Conservation (phyloP, 306 rosid species). For the Acmispon strigosus region DNA sequence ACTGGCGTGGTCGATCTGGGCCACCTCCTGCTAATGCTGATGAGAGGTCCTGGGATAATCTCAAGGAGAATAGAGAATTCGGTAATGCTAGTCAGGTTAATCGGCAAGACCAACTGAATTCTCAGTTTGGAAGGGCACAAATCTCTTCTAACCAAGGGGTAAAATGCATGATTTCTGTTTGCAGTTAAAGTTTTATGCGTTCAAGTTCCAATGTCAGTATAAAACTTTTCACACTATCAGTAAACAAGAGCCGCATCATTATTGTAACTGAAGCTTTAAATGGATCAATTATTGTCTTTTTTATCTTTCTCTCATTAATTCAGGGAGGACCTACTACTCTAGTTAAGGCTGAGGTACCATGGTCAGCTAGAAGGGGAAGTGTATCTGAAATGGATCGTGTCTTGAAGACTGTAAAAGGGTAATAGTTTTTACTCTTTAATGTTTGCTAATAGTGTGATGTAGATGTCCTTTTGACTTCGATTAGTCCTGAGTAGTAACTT, state of each 20-base stretch:
- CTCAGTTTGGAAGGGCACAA: conserved; percentile 51
- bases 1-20: conserved; percentile 91
- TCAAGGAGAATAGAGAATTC: conserved; percentile 58
- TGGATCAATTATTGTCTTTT: neutral
- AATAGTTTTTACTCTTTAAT: conserved; percentile 14
- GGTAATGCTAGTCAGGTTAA: conserved; percentile 42
- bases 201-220: neutral
- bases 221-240: neutral
- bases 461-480: neutral
- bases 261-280: neutral
- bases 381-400: conserved; percentile 92
- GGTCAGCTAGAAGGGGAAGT: conserved; percentile 86
- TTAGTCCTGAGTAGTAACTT: neutral
- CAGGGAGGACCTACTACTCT: conserved; percentile 78
- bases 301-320: conserved; percentile 17
- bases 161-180: conserved; percentile 11
- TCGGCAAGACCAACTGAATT: conserved; percentile 59
- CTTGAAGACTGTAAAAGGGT: conserved; percentile 94
- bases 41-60: conserved; percentile 67
- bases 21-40: conserved; percentile 54
- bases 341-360: conserved; percentile 87
- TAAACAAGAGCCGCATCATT: neutral
- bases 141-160: conserved; percentile 65
- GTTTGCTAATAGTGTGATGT: neutral
- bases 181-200: neutral